Base-by-base conservation (phyloP, 805 yeast species). In the Pichia ethanolica region DNA sequence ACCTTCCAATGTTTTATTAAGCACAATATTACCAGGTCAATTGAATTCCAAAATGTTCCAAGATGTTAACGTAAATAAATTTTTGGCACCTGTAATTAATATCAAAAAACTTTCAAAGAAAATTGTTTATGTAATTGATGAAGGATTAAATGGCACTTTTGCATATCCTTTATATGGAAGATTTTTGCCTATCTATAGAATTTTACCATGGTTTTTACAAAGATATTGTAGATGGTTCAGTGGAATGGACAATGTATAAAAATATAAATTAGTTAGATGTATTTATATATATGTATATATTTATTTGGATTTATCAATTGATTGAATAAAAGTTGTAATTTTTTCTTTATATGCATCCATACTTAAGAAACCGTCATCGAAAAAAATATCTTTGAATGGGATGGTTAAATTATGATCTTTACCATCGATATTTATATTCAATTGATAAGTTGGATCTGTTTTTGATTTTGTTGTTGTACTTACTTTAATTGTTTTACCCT, bases 1-100 rank as follows among this genome's bases (percentile, higher is more conserved):
- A 7, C 59, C 67, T 5, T 58, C 66, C 0, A 44, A 47, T 1
- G 48, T 56, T 4, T 56, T 70, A 5, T 52, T 71, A 32, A 63
- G 74, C 13, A 58, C 73, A 10, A 71, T 77, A 7, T 52, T 69
- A 3, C 80, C 82, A 0, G 83, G 83, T 2, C 83, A 78, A 57
- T 58, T 78, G 33, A 64, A 69, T 41, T 67, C 79, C 0, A 59
- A 56, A 9, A 76, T 78, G 82, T 78, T 78, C 54, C 54, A 56
- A 2, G 80, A 77, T 54, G 73, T 76, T 8, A 54, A 59, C 2
- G 73, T 75, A 5, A 64, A 71, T 7, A 61, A 52, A 33, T 75
- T 77, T 50, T 57, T 78, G 41, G 81, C 81, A 0, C 83, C 83
- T 0, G 37, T 75, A 8, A 70, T 77, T 0, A 68, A 70, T 47